phyloP scores from a whole-genome alignment of 1,284 basidiomycete species.

The Sphagnurus paluster region DNA sequence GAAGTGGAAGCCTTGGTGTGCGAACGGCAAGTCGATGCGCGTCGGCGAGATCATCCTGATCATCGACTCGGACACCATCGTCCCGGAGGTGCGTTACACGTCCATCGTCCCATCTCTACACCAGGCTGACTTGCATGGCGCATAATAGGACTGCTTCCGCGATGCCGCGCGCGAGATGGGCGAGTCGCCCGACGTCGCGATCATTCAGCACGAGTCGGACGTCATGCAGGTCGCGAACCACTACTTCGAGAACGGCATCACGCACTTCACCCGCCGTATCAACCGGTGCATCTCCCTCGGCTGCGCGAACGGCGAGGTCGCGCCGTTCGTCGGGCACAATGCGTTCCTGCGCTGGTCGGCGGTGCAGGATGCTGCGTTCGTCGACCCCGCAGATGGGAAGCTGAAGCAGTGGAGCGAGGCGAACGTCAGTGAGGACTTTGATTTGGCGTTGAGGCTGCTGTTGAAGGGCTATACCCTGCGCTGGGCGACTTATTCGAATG shows the following conservation, averaged over 20 bases:
- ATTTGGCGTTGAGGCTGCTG: slow-evolving; percentile 65
- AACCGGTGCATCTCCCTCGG: slow-evolving; percentile 77
- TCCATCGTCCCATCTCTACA: background rate
- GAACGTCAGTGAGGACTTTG: slow-evolving; percentile 87
- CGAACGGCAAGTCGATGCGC: slow-evolving; percentile 60
- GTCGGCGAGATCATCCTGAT: slow-evolving; percentile 72
- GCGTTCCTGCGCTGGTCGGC: slow-evolving; percentile 88
- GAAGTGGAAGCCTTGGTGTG: slow-evolving; percentile 62
- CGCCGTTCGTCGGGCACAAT: slow-evolving; percentile 88
- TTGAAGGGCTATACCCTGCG: slow-evolving; percentile 74
- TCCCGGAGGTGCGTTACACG: slow-evolving; percentile 58
- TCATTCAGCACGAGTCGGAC: slow-evolving; percentile 84
- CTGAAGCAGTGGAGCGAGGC: slow-evolving; percentile 81
- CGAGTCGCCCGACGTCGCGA: slow-evolving; percentile 76
- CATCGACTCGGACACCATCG: slow-evolving; percentile 82
- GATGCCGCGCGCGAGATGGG: slow-evolving; percentile 84
- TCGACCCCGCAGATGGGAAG: slow-evolving; percentile 63
- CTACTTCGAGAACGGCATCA: slow-evolving; percentile 86
- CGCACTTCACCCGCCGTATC: slow-evolving; percentile 81
- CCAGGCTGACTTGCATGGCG: background rate
- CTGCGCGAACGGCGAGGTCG: slow-evolving; percentile 78
- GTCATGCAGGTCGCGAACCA: slow-evolving; percentile 86
- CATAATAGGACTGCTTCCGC: slow-evolving; percentile 68
- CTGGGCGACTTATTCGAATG: slow-evolving; percentile 82
- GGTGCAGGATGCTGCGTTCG: slow-evolving; percentile 76